phyloP scores from a whole-genome alignment of 768 basidiomycete genomes.

The Pluteus cervinus region DNA sequence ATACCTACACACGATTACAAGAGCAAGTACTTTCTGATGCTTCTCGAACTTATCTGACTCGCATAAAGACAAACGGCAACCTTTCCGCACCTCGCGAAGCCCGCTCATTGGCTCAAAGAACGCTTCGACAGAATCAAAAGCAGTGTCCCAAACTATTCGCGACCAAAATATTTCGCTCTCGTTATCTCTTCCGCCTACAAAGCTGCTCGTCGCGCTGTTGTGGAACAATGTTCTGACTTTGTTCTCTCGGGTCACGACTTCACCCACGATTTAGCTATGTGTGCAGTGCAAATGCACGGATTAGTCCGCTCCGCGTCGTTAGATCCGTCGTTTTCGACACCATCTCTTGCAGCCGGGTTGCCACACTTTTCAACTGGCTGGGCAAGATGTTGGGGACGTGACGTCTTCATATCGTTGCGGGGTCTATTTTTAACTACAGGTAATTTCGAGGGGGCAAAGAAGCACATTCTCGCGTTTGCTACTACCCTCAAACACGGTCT shows the following conservation, averaged over 20 bases:
- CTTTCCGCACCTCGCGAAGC: conserved; percentile 64
- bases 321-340: conserved; percentile 59
- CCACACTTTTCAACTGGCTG: conserved; percentile 92
- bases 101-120: conserved; percentile 80
- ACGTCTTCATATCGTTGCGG: conserved; percentile 88
- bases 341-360: conserved; percentile 89
- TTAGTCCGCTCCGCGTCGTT: conserved; percentile 87
- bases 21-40: conserved; percentile 44
- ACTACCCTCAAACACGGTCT: conserved; percentile 93
- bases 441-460: conserved; percentile 76
- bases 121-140: conserved; percentile 79
- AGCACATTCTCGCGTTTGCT: conserved; percentile 89
- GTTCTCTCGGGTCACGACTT: conserved; percentile 80
- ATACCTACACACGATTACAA: conserved; percentile 62
- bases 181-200: conserved; percentile 90
- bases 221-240: conserved; percentile 89
- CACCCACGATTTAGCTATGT: conserved; percentile 85
- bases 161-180: conserved; percentile 95
- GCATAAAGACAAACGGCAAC: conserved; percentile 45
- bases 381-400: conserved; percentile 97
- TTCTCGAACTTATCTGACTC: neutral
- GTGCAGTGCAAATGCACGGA: conserved; percentile 87
- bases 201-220: conserved; percentile 71
- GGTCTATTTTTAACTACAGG: conserved; percentile 94
- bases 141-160: conserved; percentile 76